Evolutionary conservation across 805 yeast genomes (phyloP).

Genomic region (Starmerella bombi): DNA sequence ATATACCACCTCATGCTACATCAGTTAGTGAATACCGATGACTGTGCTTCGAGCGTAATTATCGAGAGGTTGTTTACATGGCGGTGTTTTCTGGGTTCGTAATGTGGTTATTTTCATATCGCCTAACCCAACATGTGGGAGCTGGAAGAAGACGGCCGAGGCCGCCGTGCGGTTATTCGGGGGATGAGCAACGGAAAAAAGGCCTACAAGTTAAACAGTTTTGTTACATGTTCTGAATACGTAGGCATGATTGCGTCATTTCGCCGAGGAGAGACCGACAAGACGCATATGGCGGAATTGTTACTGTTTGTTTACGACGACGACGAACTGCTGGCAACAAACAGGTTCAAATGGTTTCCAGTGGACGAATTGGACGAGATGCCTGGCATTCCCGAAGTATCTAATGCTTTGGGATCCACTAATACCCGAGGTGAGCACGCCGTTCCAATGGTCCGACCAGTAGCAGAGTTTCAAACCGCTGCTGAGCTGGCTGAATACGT

Average conservation of each 20-base stretch:
- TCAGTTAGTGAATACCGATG: too few relatives aligned
- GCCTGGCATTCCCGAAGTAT: constrained; percentile 1
- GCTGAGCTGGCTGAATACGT: not conserved
- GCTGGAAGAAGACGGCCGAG: constrained; percentile 12
- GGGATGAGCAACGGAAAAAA: not conserved
- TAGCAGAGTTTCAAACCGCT: not conserved
- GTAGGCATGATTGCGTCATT: constrained; percentile 10
- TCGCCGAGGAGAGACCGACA: constrained; percentile 9
- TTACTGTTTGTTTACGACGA: not conserved
- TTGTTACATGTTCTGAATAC: constrained; percentile 12
- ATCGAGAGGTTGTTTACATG: too few relatives aligned
- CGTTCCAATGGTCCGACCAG: constrained; percentile 3
- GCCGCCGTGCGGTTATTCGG: constrained; percentile 9
- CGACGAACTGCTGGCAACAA: constrained; percentile 4
- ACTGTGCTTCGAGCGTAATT: too few relatives aligned
- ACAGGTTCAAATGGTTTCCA: constrained; percentile 1
- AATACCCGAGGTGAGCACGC: not conserved
- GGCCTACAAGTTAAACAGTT: constrained; percentile 6
- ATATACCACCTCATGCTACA: too few relatives aligned
- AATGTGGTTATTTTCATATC: too few relatives aligned
- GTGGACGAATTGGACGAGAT: not conserved
- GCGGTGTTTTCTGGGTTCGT: too few relatives aligned
- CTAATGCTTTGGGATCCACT: not conserved
- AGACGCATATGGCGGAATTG: constrained; percentile 9
- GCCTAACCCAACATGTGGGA: constrained; percentile 11